These are phyloP conservation scores for Vigna hirtella DNA, from an alignment of 306 rosid genomes.

Conservation along the genomic window DNA sequence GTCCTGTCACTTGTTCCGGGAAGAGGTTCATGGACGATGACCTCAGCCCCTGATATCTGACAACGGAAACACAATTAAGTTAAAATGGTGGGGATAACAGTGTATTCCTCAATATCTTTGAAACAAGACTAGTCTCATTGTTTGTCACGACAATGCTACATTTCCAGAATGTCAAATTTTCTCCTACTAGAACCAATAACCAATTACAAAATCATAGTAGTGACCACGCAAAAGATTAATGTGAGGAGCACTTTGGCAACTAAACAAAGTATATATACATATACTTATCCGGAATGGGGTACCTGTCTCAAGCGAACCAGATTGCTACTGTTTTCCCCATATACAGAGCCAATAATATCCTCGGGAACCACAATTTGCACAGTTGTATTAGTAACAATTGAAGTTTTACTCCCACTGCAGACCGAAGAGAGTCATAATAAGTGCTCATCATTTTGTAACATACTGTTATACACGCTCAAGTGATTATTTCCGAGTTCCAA, in stretches of 20 bases:
- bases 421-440: conserved; percentile 37
- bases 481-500: neutral
- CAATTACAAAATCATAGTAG: conserved; percentile 31
- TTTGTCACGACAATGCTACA: conserved; percentile 26
- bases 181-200: conserved; percentile 18
- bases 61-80: conserved; percentile 23
- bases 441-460: conserved; percentile 15
- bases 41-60: conserved; percentile 94
- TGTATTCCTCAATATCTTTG: conserved; percentile 16
- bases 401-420: conserved; percentile 78
- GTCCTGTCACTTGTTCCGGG: conserved; percentile 65
- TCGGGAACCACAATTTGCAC: conserved; percentile 84
- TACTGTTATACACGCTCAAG: neutral
- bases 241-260: conserved; percentile 20
- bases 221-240: neutral
- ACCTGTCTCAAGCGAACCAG: conserved; percentile 88
- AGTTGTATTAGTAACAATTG: conserved; percentile 79
- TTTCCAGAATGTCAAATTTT: conserved; percentile 29
- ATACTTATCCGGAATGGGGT: conserved; percentile 1
- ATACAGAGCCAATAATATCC: conserved; percentile 69
- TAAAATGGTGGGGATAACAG: neutral
- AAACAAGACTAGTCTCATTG: conserved; percentile 5
- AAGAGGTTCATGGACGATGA: conserved; percentile 66
- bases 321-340: conserved; percentile 84
- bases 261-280: neutral